These are phyloP conservation scores for Collybia sp. DNA, from an alignment of 768 basidiomycete species.

Conservation along the genomic window DNA sequence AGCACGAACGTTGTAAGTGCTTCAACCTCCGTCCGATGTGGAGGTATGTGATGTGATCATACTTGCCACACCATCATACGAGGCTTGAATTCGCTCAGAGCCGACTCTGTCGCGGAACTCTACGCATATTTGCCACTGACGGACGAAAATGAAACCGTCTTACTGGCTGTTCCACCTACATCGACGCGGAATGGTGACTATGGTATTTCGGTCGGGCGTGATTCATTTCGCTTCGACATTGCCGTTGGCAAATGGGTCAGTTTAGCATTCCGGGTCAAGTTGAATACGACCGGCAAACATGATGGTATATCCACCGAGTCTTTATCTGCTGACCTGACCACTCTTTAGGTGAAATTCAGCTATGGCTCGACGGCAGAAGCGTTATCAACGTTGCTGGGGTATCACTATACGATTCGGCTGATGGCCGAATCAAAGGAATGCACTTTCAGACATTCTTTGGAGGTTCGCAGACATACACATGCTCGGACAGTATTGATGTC, in stretches of 20 bases:
- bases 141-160: constrained; percentile 31
- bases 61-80: background rate
- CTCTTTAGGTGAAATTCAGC: constrained; percentile 53
- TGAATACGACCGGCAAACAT: constrained; percentile 55
- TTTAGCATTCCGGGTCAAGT: constrained; percentile 60
- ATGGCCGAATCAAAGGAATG: constrained; percentile 56
- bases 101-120: constrained; percentile 52
- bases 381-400: constrained; percentile 50
- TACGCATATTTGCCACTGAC: constrained; percentile 67
- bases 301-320: constrained; percentile 40
- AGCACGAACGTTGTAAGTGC: constrained; percentile 57
- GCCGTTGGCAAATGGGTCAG: constrained; percentile 57
- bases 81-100: no score
- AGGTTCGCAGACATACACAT: constrained; percentile 30
- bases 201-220: constrained; percentile 64
- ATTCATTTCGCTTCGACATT: constrained; percentile 48
- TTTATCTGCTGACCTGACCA: background rate
- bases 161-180: constrained; percentile 42
- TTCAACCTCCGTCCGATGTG: constrained; percentile 75
- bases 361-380: constrained; percentile 58
- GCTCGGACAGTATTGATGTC: background rate
- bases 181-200: constrained; percentile 52
- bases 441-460: constrained; percentile 82
- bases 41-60: constrained; percentile 42
- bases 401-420: constrained; percentile 35